Evolutionary conservation across 495 filamentous ascomycete species (phyloP).

Genomic region (Thermochaetoides thermophila): DNA sequence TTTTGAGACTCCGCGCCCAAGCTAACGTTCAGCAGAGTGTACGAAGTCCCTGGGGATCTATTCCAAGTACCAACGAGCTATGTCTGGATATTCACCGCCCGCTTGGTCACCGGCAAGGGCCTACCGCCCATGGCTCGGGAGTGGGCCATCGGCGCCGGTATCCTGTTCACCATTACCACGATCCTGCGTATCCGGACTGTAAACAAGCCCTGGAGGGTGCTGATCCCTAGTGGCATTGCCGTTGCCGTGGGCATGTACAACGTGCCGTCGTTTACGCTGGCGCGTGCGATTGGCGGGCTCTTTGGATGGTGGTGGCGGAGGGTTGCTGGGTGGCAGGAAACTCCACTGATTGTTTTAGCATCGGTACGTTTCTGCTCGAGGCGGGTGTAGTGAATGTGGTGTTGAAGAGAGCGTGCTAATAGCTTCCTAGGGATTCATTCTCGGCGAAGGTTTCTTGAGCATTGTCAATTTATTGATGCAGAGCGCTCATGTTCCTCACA

Average conservation of each 20-base stretch:
- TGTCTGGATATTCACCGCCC: constrained; percentile 93
- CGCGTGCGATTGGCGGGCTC: constrained; percentile 71
- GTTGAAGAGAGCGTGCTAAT: too few relatives aligned
- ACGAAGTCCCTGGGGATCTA: constrained; percentile 68
- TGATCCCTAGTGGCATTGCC: constrained; percentile 83
- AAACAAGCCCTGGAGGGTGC: constrained; percentile 37
- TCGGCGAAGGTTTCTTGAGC: constrained; percentile 88
- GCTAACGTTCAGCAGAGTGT: too few relatives aligned
- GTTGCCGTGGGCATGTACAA: constrained; percentile 99
- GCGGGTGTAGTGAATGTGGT: background rate
- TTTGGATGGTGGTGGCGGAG: constrained; percentile 69
- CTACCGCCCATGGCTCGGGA: constrained; percentile 68
- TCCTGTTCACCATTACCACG: constrained; percentile 56
- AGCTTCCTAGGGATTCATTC: constrained; percentile 60
- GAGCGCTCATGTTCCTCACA: constrained; percentile 64
- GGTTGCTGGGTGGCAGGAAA: constrained; percentile 37
- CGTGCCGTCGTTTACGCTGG: constrained; percentile 85
- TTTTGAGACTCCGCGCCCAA: too few relatives aligned
- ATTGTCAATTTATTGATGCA: constrained; percentile 82
- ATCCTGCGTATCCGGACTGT: constrained; percentile 39
- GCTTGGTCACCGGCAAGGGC: constrained; percentile 86
- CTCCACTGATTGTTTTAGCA: constrained; percentile 40
- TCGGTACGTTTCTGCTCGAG: constrained; percentile 29
- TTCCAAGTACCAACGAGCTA: constrained; percentile 92
- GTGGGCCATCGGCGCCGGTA: constrained; percentile 55